Evolutionary conservation across 1,139 yeast genomes (phyloP), one percentile per base, ranked within the genome.

Genomic region (Kluyveromyces marxianus): DNA sequence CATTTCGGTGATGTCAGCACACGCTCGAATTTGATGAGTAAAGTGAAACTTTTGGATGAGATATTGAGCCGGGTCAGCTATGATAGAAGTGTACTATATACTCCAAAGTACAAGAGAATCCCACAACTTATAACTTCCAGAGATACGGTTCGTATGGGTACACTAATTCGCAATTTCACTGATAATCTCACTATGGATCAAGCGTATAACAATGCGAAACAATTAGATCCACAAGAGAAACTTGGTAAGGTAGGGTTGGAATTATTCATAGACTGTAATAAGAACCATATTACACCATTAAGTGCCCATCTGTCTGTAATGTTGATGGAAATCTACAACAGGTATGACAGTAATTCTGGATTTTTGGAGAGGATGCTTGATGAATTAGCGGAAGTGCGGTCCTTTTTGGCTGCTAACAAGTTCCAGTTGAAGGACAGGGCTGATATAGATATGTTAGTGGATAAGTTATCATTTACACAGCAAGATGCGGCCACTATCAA

Each of bases 221-320:
- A 49, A 26, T 35, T 32, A 7, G 41, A 51, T 44, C 43, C 49
- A 3, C 36, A 45, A 4, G 35, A 43, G 10, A 58, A 57, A 26
- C 40, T 61, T 41, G 57, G 60, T 2, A 55, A 52, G 31, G 52
- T 59, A 37, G 63, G 62, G 2, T 46, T 59, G 27, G 57, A 57
- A 35, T 42, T 60, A 25, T 61, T 59, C 44, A 42, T 57, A 39
- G 54, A 54, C 21, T 52, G 58, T 31, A 49, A 53, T 38, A 47
- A 45, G 24, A 48, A 48, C 25, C 53, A 55, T 35, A 39, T 58
- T 3, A 50, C 53, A 10, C 54, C 55, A n/a, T 33, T 55, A 33
- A 49, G 57, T 10, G 53, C 60, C 1, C 45, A 53, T 21, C 37
- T 61, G 25, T 43, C 60, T 4, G 41, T 38, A 24, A 39, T 39